Conservation (phyloP, 73 alveolate species). For the Tetrahymena malaccensis region DNA sequence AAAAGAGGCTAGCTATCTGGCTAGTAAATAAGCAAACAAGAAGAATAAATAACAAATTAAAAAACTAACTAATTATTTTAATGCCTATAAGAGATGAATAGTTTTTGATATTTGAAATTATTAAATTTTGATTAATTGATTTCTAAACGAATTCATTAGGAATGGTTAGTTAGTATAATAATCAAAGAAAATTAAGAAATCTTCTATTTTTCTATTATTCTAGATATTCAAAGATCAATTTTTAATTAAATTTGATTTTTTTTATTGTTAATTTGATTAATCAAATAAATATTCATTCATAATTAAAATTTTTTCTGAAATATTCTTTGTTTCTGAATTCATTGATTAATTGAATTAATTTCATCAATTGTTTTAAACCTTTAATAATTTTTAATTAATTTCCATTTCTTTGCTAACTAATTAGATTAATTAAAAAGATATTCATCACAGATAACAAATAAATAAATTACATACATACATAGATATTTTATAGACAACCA, state of each 20-base stretch:
- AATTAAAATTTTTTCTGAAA: not conserved
- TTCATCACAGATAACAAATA: not conserved
- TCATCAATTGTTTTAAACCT: not conserved
- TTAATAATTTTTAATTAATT: too few relatives aligned
- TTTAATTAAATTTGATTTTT: not conserved
- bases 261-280: not conserved
- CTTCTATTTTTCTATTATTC: not conserved
- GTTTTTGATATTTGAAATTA: not conserved
- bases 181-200: not conserved
- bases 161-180: not conserved
- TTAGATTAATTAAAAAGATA: not conserved
- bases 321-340: not conserved
- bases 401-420: not conserved
- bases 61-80: not conserved
- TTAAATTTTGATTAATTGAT: not conserved
- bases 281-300: not conserved
- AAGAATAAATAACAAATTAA: not conserved
- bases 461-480: too few relatives aligned
- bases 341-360: too few relatives aligned
- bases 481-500: not conserved
- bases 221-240: not conserved
- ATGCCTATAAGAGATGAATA: not conserved
- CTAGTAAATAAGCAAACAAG: not conserved
- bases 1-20: not conserved
- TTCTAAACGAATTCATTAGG: not conserved